phyloP scores from a whole-genome alignment of 768 basidiomycete species.

The Hysterangium stoloniferum region DNA sequence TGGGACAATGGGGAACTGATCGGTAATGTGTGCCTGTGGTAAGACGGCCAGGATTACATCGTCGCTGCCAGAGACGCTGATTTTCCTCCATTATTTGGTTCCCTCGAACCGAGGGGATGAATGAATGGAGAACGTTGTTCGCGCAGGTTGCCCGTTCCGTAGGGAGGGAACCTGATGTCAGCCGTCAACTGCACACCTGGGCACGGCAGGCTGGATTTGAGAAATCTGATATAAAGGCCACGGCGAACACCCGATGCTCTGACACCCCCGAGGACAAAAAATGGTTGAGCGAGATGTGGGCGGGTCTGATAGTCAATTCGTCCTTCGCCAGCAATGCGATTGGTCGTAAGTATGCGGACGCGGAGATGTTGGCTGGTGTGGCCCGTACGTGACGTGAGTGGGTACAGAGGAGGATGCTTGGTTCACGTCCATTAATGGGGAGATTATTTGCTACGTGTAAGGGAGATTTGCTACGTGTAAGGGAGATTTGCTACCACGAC shows the following conservation, averaged over 20 bases:
- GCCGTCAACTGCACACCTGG: conserved; percentile 31
- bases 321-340: conserved; percentile 26
- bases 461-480: too few species aligned
- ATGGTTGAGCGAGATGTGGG: conserved; percentile 35
- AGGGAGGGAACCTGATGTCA: conserved; percentile 33
- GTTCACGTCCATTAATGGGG: conserved; percentile 27
- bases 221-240: conserved; percentile 20
- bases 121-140: conserved; percentile 19
- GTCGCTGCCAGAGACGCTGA: conserved; percentile 40
- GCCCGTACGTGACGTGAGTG: conserved; percentile 23
- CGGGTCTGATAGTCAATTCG: conserved; percentile 29
- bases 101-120: conserved; percentile 28
- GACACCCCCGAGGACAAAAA: conserved; percentile 27
- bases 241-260: conserved; percentile 30
- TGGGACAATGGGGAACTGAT: too few species aligned
- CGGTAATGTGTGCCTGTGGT: too few species aligned
- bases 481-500: too few species aligned
- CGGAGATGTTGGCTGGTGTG: conserved; percentile 20
- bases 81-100: conserved; percentile 26
- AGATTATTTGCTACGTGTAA: conserved; percentile 26
- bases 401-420: conserved; percentile 27
- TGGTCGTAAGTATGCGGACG: conserved; percentile 19
- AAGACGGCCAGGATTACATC: too few species aligned
- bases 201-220: conserved; percentile 31
- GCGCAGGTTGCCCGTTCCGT: neutral